phyloP scores from a whole-genome alignment of 2,329 filamentous ascomycete species.

The Geoglossum cookeanum region DNA sequence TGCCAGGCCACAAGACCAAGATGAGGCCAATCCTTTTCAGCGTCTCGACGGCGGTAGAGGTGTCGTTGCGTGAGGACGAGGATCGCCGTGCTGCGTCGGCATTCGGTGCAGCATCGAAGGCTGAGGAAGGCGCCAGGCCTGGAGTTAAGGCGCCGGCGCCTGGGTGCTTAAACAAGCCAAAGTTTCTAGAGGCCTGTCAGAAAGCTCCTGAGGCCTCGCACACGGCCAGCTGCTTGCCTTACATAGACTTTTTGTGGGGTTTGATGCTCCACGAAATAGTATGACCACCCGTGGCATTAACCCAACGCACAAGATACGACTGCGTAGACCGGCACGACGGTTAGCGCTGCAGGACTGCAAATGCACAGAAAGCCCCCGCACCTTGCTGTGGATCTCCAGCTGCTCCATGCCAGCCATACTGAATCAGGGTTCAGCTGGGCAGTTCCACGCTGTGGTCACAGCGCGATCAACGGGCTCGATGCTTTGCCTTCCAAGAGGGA shows the following conservation, averaged over 20 bases:
- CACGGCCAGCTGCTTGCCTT: not conserved
- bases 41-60: slow-evolving; percentile 49
- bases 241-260: slow-evolving; percentile 88
- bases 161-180: slow-evolving; percentile 94
- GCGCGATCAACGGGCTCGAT: not conserved
- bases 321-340: slow-evolving; percentile 21
- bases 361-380: slow-evolving; percentile 21
- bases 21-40: slow-evolving; percentile 42
- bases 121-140: slow-evolving; percentile 9
- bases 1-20: slow-evolving; percentile 62
- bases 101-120: not conserved
- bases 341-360: not conserved
- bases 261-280: slow-evolving; percentile 97
- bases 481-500: not conserved
- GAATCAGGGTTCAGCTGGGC: not conserved
- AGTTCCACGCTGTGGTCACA: not conserved
- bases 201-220: not conserved
- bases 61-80: slow-evolving; percentile 43
- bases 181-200: slow-evolving; percentile 34
- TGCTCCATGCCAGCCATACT: slow-evolving; percentile 49
- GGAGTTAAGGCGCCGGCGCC: slow-evolving; percentile 38
- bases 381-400: slow-evolving; percentile 94
- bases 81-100: slow-evolving; percentile 7
- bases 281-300: slow-evolving; percentile 72
- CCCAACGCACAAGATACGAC: slow-evolving; percentile 98